phyloP scores from a whole-genome alignment of 2,329 filamentous ascomycete species.

The Nothophaeocryptopus gaeumannii region DNA sequence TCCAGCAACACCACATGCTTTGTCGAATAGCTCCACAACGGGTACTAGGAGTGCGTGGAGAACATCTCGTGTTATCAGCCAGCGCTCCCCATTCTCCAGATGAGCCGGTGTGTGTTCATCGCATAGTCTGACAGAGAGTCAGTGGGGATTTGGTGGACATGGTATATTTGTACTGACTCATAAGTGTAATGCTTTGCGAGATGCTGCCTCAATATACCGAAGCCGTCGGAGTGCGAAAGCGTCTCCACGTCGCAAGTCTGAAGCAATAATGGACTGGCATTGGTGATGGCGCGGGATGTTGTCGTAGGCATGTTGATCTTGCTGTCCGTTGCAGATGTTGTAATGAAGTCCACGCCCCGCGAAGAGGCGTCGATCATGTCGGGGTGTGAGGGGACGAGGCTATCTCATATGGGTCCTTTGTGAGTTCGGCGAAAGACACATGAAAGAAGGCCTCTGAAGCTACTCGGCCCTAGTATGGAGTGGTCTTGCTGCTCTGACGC shows the following conservation, averaged over 20 bases:
- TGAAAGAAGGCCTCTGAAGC: not conserved
- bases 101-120: constrained; percentile 38
- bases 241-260: constrained; percentile 41
- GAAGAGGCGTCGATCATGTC: not conserved
- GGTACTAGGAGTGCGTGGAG: constrained; percentile 59
- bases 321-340: not conserved
- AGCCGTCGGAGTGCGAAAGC: constrained; percentile 42
- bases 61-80: constrained; percentile 57
- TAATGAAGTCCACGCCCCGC: not conserved
- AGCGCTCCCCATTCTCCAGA: constrained; percentile 37
- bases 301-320: constrained; percentile 1
- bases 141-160: constrained; percentile 37
- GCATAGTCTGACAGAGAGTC: constrained; percentile 43
- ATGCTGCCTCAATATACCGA: constrained; percentile 43
- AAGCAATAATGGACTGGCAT: constrained; percentile 44
- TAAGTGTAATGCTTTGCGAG: constrained; percentile 41
- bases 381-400: not conserved
- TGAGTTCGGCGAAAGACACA: not conserved
- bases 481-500: too few relatives aligned
- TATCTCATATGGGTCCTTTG: constrained; percentile 11
- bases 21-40: constrained; percentile 55
- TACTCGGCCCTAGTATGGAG: constrained; percentile 3
- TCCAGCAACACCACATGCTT: constrained; percentile 53
- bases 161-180: constrained; percentile 30
- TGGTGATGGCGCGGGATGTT: constrained; percentile 13